A percentile compares a stretch with the other conserved stretches of the same genome.
phyloP scores from a whole-genome alignment of 202 grass and related monocot genomes.

The Cymbopogon flexuosus region DNA sequence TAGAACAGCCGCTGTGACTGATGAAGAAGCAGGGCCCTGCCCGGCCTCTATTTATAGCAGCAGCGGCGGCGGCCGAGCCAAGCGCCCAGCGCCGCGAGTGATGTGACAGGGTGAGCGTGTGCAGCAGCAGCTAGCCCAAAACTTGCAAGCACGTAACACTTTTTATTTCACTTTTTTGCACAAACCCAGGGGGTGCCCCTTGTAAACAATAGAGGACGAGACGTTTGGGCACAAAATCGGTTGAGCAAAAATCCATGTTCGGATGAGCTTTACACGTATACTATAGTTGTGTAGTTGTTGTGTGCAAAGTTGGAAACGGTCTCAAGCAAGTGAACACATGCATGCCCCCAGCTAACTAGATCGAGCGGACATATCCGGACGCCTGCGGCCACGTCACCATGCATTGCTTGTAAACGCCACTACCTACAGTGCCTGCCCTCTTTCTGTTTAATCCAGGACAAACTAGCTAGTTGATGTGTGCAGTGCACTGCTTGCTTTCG shows the following conservation, averaged over 20 bases:
- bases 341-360: background rate
- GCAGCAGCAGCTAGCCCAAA: background rate
- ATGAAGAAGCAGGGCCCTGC: background rate
- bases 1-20: background rate
- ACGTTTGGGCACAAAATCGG: background rate
- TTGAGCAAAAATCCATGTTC: background rate
- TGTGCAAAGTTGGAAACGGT: background rate
- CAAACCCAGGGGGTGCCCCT: background rate
- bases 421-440: background rate
- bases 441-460: background rate
- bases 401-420: too few species aligned
- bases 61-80: background rate
- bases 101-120: background rate
- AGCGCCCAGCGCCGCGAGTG: background rate
- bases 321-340: background rate
- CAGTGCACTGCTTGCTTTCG: background rate
- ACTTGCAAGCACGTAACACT: background rate
- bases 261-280: slow-evolving; percentile 16
- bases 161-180: background rate
- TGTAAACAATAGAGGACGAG: background rate
- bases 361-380: background rate
- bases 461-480: background rate
- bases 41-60: slow-evolving; percentile 30
- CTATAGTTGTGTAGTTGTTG: background rate
- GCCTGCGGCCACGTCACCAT: background rate